Percentiles rank a stretch among this genome's conserved stretches.
These are phyloP conservation scores for Paramecium caudatum DNA, from an alignment of 73 alveolate genomes.

Conservation along the genomic window DNA sequence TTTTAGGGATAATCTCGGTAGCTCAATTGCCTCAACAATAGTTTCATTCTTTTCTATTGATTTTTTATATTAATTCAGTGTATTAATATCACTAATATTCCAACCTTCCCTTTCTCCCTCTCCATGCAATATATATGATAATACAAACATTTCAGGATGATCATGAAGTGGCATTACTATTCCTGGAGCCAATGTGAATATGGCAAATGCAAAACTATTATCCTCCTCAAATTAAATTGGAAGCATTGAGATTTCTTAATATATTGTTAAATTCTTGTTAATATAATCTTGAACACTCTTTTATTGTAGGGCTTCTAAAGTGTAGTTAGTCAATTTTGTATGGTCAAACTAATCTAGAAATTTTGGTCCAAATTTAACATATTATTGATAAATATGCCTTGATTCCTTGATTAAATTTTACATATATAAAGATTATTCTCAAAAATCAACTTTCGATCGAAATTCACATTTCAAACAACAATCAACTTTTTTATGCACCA, in stretches of 20 bases:
- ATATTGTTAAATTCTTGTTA: neutral
- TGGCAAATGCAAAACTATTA: constrained; percentile 44
- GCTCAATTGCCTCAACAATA: neutral
- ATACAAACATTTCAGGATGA: constrained; percentile 40
- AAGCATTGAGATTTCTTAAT: constrained; percentile 34
- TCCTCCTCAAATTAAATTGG: neutral
- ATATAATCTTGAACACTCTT: neutral
- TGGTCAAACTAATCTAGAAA: neutral
- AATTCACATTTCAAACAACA: neutral
- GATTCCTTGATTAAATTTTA: constrained; percentile 17
- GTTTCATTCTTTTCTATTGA: neutral
- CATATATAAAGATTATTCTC: neutral
- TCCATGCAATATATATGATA: constrained; percentile 17
- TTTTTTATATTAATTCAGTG: constrained; percentile 2
- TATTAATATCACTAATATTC: neutral
- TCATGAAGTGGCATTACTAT: constrained; percentile 21
- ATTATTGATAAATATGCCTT: neutral
- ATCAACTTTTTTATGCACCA: neutral
- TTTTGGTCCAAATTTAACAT: neutral
- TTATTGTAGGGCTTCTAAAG: neutral
- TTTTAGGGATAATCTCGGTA: neutral
- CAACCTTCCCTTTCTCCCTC: constrained; percentile 33
- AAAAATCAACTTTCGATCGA: constrained; percentile 2
- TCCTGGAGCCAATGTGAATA: constrained; percentile 17
- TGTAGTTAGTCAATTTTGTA: neutral